Conservation (phyloP, 108 stramenopile species). For the Pseudonitzschia pungens region DNA sequence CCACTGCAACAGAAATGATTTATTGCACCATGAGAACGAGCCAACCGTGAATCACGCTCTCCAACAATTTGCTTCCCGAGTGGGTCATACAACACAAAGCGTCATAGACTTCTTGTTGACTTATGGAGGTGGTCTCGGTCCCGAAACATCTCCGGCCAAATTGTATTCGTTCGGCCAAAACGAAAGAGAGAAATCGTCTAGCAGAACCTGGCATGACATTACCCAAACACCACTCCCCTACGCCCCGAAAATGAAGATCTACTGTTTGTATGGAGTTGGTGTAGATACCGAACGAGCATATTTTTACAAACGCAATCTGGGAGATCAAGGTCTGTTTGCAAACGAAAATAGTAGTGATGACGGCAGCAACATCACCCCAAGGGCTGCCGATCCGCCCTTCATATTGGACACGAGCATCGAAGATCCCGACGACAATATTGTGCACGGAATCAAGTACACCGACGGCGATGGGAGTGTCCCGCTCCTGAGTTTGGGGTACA, state of each 20-base stretch:
- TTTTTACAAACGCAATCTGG: conserved; percentile 67
- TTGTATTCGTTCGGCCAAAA: conserved; percentile 37
- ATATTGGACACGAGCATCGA: conserved; percentile 62
- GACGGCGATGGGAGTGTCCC: conserved; percentile 89
- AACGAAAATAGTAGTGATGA: conserved; percentile 14
- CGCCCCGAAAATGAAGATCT: conserved; percentile 83
- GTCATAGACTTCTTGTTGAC: conserved; percentile 50
- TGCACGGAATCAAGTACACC: conserved; percentile 57
- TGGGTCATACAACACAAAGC: conserved; percentile 19
- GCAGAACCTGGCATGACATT: conserved; percentile 73
- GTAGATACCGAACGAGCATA: conserved; percentile 79
- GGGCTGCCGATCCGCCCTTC: conserved; percentile 48
- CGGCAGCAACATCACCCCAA: background rate
- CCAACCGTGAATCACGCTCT: conserved; percentile 14
- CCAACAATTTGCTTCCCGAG: conserved; percentile 14
- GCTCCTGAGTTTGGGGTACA: conserved; percentile 80
- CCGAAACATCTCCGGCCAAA: conserved; percentile 32
- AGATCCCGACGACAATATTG: conserved; percentile 45
- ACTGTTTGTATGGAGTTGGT: conserved; percentile 86
- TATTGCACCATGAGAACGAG: conserved; percentile 1
- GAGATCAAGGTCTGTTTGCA: conserved; percentile 16
- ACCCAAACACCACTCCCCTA: conserved; percentile 68
- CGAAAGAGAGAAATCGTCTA: conserved; percentile 34
- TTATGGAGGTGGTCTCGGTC: conserved; percentile 67
- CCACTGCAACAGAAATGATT: background rate